Evolutionary conservation across 2,329 filamentous ascomycete genomes (phyloP).

Genomic region (Aspergillus fumigatiaffinis): DNA sequence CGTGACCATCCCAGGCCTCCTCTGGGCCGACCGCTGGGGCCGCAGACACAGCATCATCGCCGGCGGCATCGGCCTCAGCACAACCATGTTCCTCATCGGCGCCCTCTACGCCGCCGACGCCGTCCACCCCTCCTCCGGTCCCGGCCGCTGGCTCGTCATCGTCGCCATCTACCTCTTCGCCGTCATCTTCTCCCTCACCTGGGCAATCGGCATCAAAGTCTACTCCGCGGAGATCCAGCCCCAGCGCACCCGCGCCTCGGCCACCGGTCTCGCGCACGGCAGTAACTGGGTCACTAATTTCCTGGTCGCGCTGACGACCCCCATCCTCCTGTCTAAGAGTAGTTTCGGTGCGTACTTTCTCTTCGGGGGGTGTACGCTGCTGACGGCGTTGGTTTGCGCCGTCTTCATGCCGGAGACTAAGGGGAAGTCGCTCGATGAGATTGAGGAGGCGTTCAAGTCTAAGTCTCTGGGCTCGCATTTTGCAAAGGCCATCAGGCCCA

Average conservation of each 20-base stretch:
- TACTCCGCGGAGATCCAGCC: slow-evolving; percentile 59
- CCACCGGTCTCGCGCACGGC: slow-evolving; percentile 51
- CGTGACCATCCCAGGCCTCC: slow-evolving; percentile 54
- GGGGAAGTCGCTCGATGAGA: slow-evolving; percentile 47
- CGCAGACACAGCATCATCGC: slow-evolving; percentile 52
- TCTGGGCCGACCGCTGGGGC: slow-evolving; percentile 57
- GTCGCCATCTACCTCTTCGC: slow-evolving; percentile 27
- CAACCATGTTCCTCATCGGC: slow-evolving; percentile 35
- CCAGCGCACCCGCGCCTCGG: slow-evolving; percentile 51
- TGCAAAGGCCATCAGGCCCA: not conserved
- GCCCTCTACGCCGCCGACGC: slow-evolving; percentile 29
- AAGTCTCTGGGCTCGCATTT: slow-evolving; percentile 8
- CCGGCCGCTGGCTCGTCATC: slow-evolving; percentile 29
- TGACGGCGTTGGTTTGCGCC: slow-evolving; percentile 38
- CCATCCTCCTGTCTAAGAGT: slow-evolving; percentile 41
- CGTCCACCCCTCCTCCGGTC: slow-evolving; percentile 24
- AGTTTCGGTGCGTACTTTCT: slow-evolving; percentile 47
- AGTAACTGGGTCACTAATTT: slow-evolving; percentile 49
- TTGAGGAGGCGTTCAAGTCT: slow-evolving; percentile 45
- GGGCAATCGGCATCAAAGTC: slow-evolving; percentile 55
- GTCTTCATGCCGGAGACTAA: slow-evolving; percentile 51
- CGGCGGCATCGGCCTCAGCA: slow-evolving; percentile 50
- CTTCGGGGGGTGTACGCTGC: slow-evolving; percentile 40
- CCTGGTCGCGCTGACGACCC: slow-evolving; percentile 44
- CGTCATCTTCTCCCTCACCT: slow-evolving; percentile 38